Evolutionary conservation across 225 moss, liverwort and hornwort species (phyloP).

Genomic region (Takakia lepidozioides): DNA sequence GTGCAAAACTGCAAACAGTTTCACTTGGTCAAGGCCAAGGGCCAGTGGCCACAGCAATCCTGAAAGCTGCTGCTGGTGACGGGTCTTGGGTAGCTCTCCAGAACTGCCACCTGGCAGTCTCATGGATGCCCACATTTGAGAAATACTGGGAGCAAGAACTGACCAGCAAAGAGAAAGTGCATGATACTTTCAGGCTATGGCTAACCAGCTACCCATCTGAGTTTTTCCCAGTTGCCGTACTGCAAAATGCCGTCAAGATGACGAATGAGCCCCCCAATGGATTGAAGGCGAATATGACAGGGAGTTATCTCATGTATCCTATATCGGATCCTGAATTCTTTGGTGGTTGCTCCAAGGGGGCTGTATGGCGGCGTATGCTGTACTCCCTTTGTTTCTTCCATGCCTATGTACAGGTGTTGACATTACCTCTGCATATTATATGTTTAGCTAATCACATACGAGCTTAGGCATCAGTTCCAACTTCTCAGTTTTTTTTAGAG

Average conservation of each 20-base stretch:
- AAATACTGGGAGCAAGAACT: slow-evolving; percentile 83
- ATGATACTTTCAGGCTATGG: slow-evolving; percentile 60
- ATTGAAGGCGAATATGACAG: slow-evolving; percentile 65
- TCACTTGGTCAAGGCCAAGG: slow-evolving; percentile 88
- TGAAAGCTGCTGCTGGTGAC: slow-evolving; percentile 35
- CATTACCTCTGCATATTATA: background rate
- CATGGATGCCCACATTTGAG: slow-evolving; percentile 89
- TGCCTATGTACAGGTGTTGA: slow-evolving; percentile 64
- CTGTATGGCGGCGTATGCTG: slow-evolving; percentile 63
- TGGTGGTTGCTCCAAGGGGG: slow-evolving; percentile 42
- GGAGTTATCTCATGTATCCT: slow-evolving; percentile 83
- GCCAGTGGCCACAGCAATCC: slow-evolving; percentile 51
- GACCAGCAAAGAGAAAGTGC: slow-evolving; percentile 52
- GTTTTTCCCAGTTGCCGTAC: slow-evolving; percentile 58
- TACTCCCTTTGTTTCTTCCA: slow-evolving; percentile 84
- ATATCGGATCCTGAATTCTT: slow-evolving; percentile 61
- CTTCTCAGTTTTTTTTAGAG: no score
- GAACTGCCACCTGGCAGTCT: slow-evolving; percentile 77
- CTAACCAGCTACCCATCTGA: slow-evolving; percentile 81
- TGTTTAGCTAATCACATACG: no score
- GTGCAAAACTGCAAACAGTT: slow-evolving; percentile 62
- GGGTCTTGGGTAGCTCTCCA: slow-evolving; percentile 89
- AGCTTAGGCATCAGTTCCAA: no score
- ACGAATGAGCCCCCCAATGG: slow-evolving; percentile 84
- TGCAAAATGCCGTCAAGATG: slow-evolving; percentile 86